phyloP scores from a whole-genome alignment of 345 rosid species.

The Hibiscus trionum region DNA sequence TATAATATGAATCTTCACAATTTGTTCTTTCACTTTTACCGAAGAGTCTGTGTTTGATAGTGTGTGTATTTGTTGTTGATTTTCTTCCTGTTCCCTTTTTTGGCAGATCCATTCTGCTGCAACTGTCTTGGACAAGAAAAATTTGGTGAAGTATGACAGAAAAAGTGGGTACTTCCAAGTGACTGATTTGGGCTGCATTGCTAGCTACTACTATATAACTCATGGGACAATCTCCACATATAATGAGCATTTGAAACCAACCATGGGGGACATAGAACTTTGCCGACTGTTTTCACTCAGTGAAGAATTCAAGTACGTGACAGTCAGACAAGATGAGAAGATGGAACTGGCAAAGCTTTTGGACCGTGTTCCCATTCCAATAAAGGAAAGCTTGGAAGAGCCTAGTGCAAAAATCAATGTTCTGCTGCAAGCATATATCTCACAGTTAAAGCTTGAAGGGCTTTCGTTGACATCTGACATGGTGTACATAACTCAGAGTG shows the following conservation, averaged over 20 bases:
- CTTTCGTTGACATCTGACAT: conserved; percentile 87
- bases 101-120: conserved; percentile 90
- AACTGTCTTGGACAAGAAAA: conserved; percentile 74
- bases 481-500: conserved; percentile 95
- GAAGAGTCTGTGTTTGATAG: too few species aligned
- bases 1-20: not conserved
- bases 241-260: conserved; percentile 90
- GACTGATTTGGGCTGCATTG: conserved; percentile 96
- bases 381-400: conserved; percentile 92
- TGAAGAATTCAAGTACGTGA: conserved; percentile 90
- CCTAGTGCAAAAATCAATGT: conserved; percentile 95
- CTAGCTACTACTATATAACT: conserved; percentile 85
- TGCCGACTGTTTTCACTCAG: conserved; percentile 79
- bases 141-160: conserved; percentile 80
- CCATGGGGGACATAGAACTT: conserved; percentile 93
- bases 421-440: conserved; percentile 87
- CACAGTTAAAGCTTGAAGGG: conserved; percentile 95
- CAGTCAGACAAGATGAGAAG: conserved; percentile 97
- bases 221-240: conserved; percentile 93
- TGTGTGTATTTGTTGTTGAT: not conserved
- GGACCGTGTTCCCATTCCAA: conserved; percentile 89
- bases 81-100: not conserved
- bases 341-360: conserved; percentile 93
- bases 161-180: conserved; percentile 96
- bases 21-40: not conserved